phyloP scores from a whole-genome alignment of 371 early-diverging fungal species.

The Rhizopus microsporus region DNA sequence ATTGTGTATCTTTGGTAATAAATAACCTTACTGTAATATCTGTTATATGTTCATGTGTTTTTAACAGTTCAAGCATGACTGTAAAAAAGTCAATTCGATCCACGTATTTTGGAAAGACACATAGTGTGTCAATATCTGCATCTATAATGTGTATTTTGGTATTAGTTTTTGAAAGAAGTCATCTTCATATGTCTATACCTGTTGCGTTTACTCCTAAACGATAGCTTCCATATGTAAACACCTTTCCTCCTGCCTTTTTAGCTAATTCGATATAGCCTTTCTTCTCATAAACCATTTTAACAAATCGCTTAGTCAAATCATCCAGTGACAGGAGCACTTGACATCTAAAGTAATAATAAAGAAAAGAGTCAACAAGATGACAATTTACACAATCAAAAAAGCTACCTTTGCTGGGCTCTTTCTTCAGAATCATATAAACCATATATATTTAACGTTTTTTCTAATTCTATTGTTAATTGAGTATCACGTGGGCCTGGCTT shows the following conservation, averaged over 20 bases:
- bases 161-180: neutral
- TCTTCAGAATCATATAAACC: slow-evolving; percentile 24
- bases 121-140: slow-evolving; percentile 94
- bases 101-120: slow-evolving; percentile 84
- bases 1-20: neutral
- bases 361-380: neutral
- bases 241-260: slow-evolving; percentile 68
- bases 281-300: slow-evolving; percentile 31
- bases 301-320: slow-evolving; percentile 68
- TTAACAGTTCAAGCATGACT: slow-evolving; percentile 68
- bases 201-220: slow-evolving; percentile 88
- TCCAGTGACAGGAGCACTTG: slow-evolving; percentile 66
- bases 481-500: slow-evolving; percentile 32
- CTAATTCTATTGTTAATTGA: slow-evolving; percentile 23
- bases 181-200: slow-evolving; percentile 35
- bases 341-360: slow-evolving; percentile 36
- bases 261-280: slow-evolving; percentile 8
- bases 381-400: neutral
- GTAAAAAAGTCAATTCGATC: slow-evolving; percentile 82
- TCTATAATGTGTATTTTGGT: slow-evolving; percentile 31
- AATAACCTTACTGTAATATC: slow-evolving; percentile 58
- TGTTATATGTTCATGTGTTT: slow-evolving; percentile 61
- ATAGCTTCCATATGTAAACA: slow-evolving; percentile 93
- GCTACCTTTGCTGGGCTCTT: slow-evolving; percentile 9
- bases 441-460: slow-evolving; percentile 9